These are phyloP conservation scores for Colletotrichum plurivorum DNA, from an alignment of 2,329 filamentous ascomycete species.

Conservation along the genomic window DNA sequence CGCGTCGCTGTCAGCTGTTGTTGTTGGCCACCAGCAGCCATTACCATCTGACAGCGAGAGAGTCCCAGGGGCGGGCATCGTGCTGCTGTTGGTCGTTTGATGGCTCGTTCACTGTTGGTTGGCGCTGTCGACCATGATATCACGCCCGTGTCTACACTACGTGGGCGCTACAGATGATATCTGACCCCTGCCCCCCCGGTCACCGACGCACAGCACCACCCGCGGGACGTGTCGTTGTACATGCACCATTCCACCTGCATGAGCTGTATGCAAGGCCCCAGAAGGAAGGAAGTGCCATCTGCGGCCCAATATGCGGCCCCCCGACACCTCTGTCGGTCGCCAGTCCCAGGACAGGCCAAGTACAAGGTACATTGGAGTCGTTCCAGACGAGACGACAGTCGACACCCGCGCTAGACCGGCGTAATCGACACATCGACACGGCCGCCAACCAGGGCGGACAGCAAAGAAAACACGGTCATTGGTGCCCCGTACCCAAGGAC, in stretches of 20 bases:
- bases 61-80: background rate
- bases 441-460: constrained; percentile 12
- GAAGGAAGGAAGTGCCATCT: constrained; percentile 36
- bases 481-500: constrained; percentile 14
- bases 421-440: constrained; percentile 30
- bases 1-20: background rate
- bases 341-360: constrained; percentile 24
- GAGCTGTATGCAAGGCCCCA: constrained; percentile 39
- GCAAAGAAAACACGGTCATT: constrained; percentile 15
- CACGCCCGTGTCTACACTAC: constrained; percentile 17
- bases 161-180: constrained; percentile 31
- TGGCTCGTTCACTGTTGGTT: constrained; percentile 20
- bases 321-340: constrained; percentile 25
- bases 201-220: constrained; percentile 36
- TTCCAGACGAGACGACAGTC: constrained; percentile 31
- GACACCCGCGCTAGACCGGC: constrained; percentile 19
- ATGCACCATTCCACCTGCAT: constrained; percentile 38
- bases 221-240: constrained; percentile 37
- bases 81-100: constrained; percentile 5
- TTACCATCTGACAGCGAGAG: background rate
- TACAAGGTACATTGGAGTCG: constrained; percentile 29
- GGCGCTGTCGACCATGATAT: constrained; percentile 28
- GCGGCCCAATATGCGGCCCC: constrained; percentile 39
- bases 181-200: constrained; percentile 19
- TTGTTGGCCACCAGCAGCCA: background rate